Conservation (phyloP, 768 basidiomycete species). For the Grammothele lineata region DNA sequence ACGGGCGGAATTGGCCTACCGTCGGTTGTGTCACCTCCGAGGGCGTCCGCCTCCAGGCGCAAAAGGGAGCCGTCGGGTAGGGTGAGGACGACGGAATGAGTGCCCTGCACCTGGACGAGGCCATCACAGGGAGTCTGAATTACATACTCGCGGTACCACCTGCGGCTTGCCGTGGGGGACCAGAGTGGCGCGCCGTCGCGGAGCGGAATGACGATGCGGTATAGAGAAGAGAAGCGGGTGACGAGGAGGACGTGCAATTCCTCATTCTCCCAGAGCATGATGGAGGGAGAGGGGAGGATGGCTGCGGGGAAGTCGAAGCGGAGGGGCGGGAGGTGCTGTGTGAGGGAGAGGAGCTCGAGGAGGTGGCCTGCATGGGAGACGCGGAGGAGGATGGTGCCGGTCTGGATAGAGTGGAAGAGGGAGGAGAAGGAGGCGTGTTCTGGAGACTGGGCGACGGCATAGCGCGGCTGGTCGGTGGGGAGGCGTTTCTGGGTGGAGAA, state of each 20-base stretch:
- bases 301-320: conserved; percentile 75
- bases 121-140: conserved; percentile 46
- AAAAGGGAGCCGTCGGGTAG: conserved; percentile 60
- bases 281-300: conserved; percentile 58
- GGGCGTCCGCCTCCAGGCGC: conserved; percentile 61
- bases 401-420: conserved; percentile 48
- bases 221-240: conserved; percentile 66
- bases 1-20: conserved; percentile 41
- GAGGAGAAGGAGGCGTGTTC: conserved; percentile 74
- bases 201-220: conserved; percentile 64
- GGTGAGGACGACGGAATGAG: conserved; percentile 60
- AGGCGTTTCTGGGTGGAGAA: conserved; percentile 56
- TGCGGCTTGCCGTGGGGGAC: conserved; percentile 46
- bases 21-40: conserved; percentile 49
- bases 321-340: conserved; percentile 58
- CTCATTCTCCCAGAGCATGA: conserved; percentile 44
- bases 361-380: conserved; percentile 71
- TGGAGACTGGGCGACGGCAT: conserved; percentile 39
- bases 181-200: conserved; percentile 50
- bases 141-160: conserved; percentile 66
- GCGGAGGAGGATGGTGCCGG: conserved; percentile 69
- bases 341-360: conserved; percentile 73
- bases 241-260: conserved; percentile 71
- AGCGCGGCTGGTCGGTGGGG: conserved; percentile 32
- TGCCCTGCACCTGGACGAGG: conserved; percentile 56